Conservation (phyloP, 805 yeast species). For the Nakazawaea pomicola region DNA sequence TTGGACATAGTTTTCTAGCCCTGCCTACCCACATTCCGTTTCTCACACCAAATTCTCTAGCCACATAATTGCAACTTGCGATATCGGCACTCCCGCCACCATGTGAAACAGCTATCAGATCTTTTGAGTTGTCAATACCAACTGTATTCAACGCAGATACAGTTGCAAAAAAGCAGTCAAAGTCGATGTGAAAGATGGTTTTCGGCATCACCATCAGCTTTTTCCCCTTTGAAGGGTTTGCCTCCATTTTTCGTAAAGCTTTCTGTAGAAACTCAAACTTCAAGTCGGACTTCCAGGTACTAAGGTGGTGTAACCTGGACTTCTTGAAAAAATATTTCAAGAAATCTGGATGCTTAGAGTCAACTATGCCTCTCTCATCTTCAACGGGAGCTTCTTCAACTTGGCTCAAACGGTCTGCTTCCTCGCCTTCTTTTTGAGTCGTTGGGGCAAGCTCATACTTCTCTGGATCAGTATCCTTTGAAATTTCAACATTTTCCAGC, state of each 20-base stretch:
- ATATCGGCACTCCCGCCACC: constrained; percentile 66
- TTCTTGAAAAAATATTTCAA: constrained; percentile 66
- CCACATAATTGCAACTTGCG: constrained; percentile 89
- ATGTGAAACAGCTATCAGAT: constrained; percentile 61
- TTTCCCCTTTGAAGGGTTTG: too few relatives aligned
- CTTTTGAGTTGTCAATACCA: constrained; percentile 41
- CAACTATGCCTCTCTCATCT: constrained; percentile 24
- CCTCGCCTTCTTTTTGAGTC: constrained; percentile 7
- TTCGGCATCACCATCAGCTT: too few relatives aligned
- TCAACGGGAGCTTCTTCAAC: too few relatives aligned
- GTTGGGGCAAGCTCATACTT: constrained; percentile 15
- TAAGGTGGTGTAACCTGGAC: constrained; percentile 84
- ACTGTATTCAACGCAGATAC: constrained; percentile 62
- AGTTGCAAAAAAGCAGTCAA: constrained; percentile 90
- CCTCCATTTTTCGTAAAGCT: constrained; percentile 34
- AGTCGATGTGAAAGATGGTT: constrained; percentile 75
- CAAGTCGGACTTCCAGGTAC: constrained; percentile 79
- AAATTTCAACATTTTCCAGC: constrained; percentile 6
- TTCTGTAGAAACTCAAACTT: constrained; percentile 51
- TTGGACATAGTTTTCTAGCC: constrained; percentile 61
- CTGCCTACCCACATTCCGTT: constrained; percentile 88
- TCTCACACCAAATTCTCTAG: constrained; percentile 68
- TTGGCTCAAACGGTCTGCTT: too few relatives aligned
- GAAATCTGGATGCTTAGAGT: constrained; percentile 77
- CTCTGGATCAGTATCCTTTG: constrained; percentile 8